A percentile compares a stretch with the other conserved stretches of the same genome.
Evolutionary conservation across 2,329 filamentous ascomycete genomes (phyloP).

Genomic region (Atkinsonella hypoxylon): DNA sequence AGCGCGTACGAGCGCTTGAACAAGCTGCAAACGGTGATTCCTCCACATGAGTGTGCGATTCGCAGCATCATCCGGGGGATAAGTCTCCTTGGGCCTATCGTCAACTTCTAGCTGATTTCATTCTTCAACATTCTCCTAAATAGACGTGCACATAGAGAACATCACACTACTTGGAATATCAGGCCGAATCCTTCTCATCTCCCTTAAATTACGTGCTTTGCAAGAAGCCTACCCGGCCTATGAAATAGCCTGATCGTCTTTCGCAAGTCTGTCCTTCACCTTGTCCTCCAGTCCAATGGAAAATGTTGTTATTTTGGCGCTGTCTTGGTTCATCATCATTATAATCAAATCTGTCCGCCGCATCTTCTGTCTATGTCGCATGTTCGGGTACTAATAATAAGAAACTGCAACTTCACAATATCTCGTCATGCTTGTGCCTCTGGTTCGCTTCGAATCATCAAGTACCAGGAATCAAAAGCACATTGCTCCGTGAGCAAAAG

Average conservation of each 20-base stretch:
- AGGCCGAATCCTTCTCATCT: not conserved
- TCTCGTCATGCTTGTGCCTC: not conserved
- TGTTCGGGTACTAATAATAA: constrained; percentile 7
- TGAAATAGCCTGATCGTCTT: not conserved
- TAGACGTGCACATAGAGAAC: constrained; percentile 2
- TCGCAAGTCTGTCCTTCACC: not conserved
- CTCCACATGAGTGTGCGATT: not conserved
- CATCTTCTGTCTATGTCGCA: constrained; percentile 6
- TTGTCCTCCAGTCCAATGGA: not conserved
- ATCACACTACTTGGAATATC: not conserved
- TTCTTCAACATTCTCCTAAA: not conserved
- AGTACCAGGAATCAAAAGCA: constrained; percentile 1
- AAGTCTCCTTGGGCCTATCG: not conserved
- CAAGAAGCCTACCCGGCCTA: not conserved
- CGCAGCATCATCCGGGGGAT: not conserved
- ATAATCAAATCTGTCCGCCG: constrained; percentile 8
- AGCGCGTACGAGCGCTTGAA: constrained; percentile 52
- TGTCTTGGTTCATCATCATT: constrained; percentile 9
- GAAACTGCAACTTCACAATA: constrained; percentile 1
- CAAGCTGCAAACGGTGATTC: constrained; percentile 6
- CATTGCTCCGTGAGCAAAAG: not conserved
- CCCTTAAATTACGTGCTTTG: not conserved
- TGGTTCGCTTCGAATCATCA: not conserved
- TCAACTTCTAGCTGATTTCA: not conserved
- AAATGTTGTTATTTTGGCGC: constrained; percentile 2